Conservation (phyloP, 179 eudicot species). For the Patellifolia procumbens region DNA sequence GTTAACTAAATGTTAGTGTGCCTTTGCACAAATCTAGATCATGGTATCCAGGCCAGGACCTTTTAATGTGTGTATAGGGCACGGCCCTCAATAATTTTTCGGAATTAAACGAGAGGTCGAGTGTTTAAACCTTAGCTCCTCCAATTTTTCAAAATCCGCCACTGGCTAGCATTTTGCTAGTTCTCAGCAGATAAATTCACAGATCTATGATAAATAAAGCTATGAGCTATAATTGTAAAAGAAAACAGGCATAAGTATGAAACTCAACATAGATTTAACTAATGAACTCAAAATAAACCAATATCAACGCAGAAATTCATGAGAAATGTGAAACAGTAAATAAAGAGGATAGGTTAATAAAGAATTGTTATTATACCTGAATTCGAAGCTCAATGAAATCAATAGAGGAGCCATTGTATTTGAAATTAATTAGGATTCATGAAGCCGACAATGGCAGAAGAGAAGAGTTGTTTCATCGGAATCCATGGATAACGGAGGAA, state of each 20-base stretch:
- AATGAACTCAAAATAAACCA: background rate
- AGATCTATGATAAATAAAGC: too few species aligned
- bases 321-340: background rate
- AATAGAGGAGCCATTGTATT: background rate
- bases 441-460: background rate
- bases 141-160: too few species aligned
- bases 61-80: too few species aligned
- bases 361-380: background rate
- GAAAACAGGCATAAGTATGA: background rate
- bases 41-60: too few species aligned
- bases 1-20: too few species aligned
- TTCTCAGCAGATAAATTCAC: too few species aligned
- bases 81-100: too few species aligned
- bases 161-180: too few species aligned
- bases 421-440: background rate
- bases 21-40: too few species aligned
- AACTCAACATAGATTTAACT: background rate
- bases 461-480: background rate
- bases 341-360: background rate
- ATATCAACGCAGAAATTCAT: background rate
- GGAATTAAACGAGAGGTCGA: too few species aligned
- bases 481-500: background rate
- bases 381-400: background rate
- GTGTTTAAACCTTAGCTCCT: too few species aligned
- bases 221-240: too few species aligned